phyloP scores from a whole-genome alignment of 257 asterid species.

The Ilex asprella region DNA sequence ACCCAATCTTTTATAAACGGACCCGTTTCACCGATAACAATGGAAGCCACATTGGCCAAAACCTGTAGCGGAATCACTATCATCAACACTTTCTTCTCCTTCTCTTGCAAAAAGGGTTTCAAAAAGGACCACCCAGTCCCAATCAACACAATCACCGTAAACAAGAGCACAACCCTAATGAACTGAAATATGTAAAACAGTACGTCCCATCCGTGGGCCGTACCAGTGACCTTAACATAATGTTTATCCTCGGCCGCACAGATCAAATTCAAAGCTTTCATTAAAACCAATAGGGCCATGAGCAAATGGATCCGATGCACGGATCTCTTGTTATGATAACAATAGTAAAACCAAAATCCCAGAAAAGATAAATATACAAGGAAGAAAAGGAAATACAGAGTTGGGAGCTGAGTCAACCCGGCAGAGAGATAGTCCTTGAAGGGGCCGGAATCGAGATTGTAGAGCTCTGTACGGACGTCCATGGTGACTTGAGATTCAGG shows the following conservation, averaged over 20 bases:
- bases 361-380: slow-evolving; percentile 51
- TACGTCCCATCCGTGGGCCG: slow-evolving; percentile 98
- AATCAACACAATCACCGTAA: slow-evolving; percentile 76
- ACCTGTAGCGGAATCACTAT: slow-evolving; percentile 94
- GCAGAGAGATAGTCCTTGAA: slow-evolving; percentile 76
- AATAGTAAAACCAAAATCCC: slow-evolving; percentile 52
- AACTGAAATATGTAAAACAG: slow-evolving; percentile 92
- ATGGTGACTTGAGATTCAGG: slow-evolving; percentile 83
- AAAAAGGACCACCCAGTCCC: slow-evolving; percentile 95
- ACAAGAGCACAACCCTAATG: slow-evolving; percentile 73
- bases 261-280: slow-evolving; percentile 83
- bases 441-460: slow-evolving; percentile 64
- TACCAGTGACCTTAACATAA: slow-evolving; percentile 88
- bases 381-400: slow-evolving; percentile 59
- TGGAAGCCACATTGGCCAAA: slow-evolving; percentile 80
- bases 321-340: slow-evolving; percentile 47
- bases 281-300: slow-evolving; percentile 68
- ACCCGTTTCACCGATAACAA: slow-evolving; percentile 95
- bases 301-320: slow-evolving; percentile 83
- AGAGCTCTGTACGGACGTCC: slow-evolving; percentile 82
- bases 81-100: slow-evolving; percentile 96
- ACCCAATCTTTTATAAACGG: slow-evolving; percentile 94
- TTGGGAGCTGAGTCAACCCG: slow-evolving; percentile 79
- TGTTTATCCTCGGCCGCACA: slow-evolving; percentile 97
- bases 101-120: slow-evolving; percentile 90